Evolutionary conservation across 2,329 filamentous ascomycete genomes (phyloP).

Genomic region (Nigrograna mackinnonii): DNA sequence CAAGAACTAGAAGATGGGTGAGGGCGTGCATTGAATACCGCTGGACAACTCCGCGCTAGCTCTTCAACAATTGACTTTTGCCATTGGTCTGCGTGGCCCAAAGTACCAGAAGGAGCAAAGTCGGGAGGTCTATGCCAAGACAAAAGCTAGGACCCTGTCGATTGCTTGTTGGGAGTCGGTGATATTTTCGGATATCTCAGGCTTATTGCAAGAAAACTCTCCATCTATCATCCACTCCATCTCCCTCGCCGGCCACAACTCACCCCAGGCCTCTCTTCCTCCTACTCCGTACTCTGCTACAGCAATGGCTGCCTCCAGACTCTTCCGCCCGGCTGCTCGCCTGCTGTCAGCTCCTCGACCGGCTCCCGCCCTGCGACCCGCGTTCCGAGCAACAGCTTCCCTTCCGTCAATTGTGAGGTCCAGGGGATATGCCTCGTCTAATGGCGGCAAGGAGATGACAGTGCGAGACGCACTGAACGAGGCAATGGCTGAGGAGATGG

Average conservation of each 20-base stretch:
- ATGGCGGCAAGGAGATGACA: constrained; percentile 85
- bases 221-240: constrained; percentile 25
- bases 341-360: constrained; percentile 61
- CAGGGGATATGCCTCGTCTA: constrained; percentile 61
- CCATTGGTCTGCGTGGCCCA: too few relatives aligned
- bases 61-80: too few relatives aligned
- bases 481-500: constrained; percentile 95
- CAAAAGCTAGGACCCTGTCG: too few relatives aligned
- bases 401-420: constrained; percentile 51
- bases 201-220: constrained; percentile 18
- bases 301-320: constrained; percentile 62
- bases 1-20: too few relatives aligned
- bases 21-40: too few relatives aligned
- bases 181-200: too few relatives aligned
- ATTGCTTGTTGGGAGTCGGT: too few relatives aligned
- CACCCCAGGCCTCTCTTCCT: constrained; percentile 21
- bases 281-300: constrained; percentile 6
- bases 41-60: too few relatives aligned
- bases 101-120: too few relatives aligned
- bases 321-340: constrained; percentile 67
- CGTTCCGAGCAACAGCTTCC: constrained; percentile 53
- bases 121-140: too few relatives aligned
- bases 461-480: constrained; percentile 98
- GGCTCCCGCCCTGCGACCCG: constrained; percentile 55
- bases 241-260: constrained; percentile 27